Evolutionary conservation across 495 filamentous ascomycete species (phyloP).

Genomic region (Hypoxylon subgilvum): DNA sequence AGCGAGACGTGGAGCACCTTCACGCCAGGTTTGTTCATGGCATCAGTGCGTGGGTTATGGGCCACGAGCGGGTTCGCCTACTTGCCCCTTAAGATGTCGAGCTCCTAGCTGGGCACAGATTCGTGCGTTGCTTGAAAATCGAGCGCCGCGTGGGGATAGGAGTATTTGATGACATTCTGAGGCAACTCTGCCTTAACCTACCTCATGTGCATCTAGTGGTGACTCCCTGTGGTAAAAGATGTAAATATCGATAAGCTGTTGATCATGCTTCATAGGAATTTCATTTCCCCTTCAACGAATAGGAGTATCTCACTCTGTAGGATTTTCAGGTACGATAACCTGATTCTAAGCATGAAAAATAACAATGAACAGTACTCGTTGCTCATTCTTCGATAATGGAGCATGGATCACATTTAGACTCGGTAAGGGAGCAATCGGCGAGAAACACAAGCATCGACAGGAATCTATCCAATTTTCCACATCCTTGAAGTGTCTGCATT

Average conservation of each 20-base stretch:
- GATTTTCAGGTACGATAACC: too few species aligned
- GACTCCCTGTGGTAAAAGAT: conserved; percentile 43
- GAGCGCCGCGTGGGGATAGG: conserved; percentile 27
- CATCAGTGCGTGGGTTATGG: conserved; percentile 13
- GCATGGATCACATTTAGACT: neutral
- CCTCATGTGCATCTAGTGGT: conserved; percentile 13
- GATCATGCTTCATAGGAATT: neutral
- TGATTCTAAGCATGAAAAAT: too few species aligned
- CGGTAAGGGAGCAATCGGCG: too few species aligned
- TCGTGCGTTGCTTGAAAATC: conserved; percentile 37
- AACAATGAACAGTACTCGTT: conserved; percentile 1
- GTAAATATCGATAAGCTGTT: conserved; percentile 42
- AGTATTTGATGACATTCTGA: conserved; percentile 25
- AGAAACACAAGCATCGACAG: too few species aligned
- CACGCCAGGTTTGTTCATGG: conserved; percentile 26
- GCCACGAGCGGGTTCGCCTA: conserved; percentile 37
- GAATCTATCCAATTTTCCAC: too few species aligned
- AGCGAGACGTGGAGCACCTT: conserved; percentile 41
- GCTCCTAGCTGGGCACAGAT: conserved; percentile 33
- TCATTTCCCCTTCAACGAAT: neutral
- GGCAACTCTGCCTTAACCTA: conserved; percentile 6
- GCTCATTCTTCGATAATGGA: neutral
- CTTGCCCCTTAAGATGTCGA: conserved; percentile 36
- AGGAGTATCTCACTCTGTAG: too few species aligned
- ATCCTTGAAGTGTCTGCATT: too few species aligned